Percentiles rank a stretch among this genome's conserved stretches.
Evolutionary conservation across 1,284 basidiomycete genomes (phyloP).

Genomic region (Trametes pubescens): DNA sequence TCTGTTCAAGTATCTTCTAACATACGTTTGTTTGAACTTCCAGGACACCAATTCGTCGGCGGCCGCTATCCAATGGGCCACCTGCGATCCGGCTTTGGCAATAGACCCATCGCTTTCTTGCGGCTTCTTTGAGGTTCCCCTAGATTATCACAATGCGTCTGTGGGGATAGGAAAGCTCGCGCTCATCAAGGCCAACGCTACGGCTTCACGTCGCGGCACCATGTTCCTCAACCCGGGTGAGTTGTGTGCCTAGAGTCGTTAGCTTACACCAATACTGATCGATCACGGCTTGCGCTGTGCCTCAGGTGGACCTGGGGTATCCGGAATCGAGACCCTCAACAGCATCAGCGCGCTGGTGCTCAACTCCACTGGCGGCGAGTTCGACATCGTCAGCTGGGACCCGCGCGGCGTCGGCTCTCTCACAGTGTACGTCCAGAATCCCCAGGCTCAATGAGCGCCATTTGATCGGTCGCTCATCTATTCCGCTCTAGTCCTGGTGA

Average conservation of each 20-base stretch:
- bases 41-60: background rate
- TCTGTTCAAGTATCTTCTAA: background rate
- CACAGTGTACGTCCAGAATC: constrained; percentile 2
- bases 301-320: constrained; percentile 13
- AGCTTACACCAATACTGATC: background rate
- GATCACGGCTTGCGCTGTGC: background rate
- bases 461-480: background rate
- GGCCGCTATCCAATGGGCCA: constrained; percentile 12
- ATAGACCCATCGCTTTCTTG: constrained; percentile 16
- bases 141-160: constrained; percentile 24
- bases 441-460: too few relatives aligned
- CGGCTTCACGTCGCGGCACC: constrained; percentile 1
- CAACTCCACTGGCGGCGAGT: constrained; percentile 11
- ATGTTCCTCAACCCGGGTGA: constrained; percentile 9
- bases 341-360: constrained; percentile 5
- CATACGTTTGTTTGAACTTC: background rate
- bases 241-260: background rate
- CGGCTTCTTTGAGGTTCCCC: constrained; percentile 20
- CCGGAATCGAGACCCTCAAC: constrained; percentile 3
- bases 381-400: constrained; percentile 25
- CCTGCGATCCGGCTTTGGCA: constrained; percentile 9
- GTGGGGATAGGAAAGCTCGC: constrained; percentile 18
- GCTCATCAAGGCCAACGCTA: constrained; percentile 23
- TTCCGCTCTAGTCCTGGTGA: constrained; percentile 11
- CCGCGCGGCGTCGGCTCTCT: constrained; percentile 22